Evolutionary conservation across 2,329 filamentous ascomycete species (phyloP), one percentile per base, ranked within the genome.

Genomic region (Epichloe scottii): DNA sequence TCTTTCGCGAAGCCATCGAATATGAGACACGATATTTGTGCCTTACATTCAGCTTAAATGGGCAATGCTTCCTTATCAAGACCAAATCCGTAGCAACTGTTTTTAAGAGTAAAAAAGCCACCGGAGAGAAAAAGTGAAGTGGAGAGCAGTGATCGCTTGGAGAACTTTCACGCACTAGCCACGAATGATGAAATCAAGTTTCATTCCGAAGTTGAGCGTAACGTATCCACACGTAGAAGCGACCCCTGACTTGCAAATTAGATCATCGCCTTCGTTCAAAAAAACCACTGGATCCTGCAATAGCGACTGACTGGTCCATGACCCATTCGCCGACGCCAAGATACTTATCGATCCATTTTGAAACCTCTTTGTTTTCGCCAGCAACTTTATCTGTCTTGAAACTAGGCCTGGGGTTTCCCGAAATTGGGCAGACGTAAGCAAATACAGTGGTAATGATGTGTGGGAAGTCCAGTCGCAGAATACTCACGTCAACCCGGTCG

Each of bases 401-500:
- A 77, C 93, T 96, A 70, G 79, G 77, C 66, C 77, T 83, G 66
- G 64, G 65, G 63, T 51, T 23, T 50, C 55, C 57, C 57, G 26
- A 44, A 62, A 67, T 66, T 67, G 71, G 54, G 40, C 40, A 48
- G 35, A 37, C 50, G 58, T 66, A 57, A 64, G 61, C 38, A 42
- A 21, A 46, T 37, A 46, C 5, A 48, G 21, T 23, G 15, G 12
- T 50, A 17, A 30, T 8, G 33, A 49, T 10, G 34, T 23, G 21
- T n/a, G 39, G 26, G 4, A 30, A 17, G n/a, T 19, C n/a, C 15
- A 12, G 40, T 37, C 33, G 33, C 23, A 30, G 21, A 17, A 33
- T 59, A 85, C 87, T 80, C 87, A 98, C 93, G 90, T 96, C 72
- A 98, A 78, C 63, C 93, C 93, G 55, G 93, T 97, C 57, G 91